phyloP scores from a whole-genome alignment of 2,329 filamentous ascomycete species.

The Metarhizium rileyi region DNA sequence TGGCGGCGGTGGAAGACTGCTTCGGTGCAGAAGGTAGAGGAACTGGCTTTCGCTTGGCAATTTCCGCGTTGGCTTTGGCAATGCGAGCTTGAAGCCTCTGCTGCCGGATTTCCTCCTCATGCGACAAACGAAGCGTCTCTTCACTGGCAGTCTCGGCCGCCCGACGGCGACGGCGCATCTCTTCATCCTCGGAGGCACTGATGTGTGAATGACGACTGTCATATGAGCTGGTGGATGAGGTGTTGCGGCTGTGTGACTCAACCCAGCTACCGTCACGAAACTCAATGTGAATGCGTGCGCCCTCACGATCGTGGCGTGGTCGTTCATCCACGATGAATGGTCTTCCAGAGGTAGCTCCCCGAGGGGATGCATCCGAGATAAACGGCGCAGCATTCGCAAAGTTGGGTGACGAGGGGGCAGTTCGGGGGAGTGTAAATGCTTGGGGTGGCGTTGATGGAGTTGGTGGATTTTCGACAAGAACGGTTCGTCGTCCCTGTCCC shows the following conservation, averaged over 20 bases:
- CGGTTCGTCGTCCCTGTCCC: slow-evolving; percentile 29
- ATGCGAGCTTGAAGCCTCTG: slow-evolving; percentile 21
- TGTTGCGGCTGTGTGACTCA: slow-evolving; percentile 23
- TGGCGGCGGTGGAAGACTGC: slow-evolving; percentile 16
- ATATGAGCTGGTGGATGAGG: slow-evolving; percentile 26
- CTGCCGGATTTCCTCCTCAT: slow-evolving; percentile 9
- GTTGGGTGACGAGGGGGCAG: slow-evolving; percentile 29
- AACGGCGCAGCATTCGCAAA: slow-evolving; percentile 13
- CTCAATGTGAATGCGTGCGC: slow-evolving; percentile 26
- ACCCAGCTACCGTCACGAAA: slow-evolving; percentile 20
- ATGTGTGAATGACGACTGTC: slow-evolving; percentile 22
- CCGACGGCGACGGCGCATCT: slow-evolving; percentile 16
- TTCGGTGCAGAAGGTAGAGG: slow-evolving; percentile 15
- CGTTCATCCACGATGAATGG: slow-evolving; percentile 31
- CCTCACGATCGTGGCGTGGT: slow-evolving; percentile 11
- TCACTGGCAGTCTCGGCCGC: slow-evolving; percentile 14
- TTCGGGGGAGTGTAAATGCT: slow-evolving; percentile 28
- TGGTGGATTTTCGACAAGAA: slow-evolving; percentile 35
- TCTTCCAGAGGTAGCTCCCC: slow-evolving; percentile 16
- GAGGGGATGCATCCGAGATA: slow-evolving; percentile 15
- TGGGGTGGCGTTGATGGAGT: slow-evolving; percentile 38
- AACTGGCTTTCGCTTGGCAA: slow-evolving; percentile 26
- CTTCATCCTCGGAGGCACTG: slow-evolving; percentile 18
- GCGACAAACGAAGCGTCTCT: slow-evolving; percentile 15
- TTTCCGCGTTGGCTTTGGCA: slow-evolving; percentile 31